Conservation (phyloP, 169 alveolate genomes). For the Plasmodium adleri region DNA sequence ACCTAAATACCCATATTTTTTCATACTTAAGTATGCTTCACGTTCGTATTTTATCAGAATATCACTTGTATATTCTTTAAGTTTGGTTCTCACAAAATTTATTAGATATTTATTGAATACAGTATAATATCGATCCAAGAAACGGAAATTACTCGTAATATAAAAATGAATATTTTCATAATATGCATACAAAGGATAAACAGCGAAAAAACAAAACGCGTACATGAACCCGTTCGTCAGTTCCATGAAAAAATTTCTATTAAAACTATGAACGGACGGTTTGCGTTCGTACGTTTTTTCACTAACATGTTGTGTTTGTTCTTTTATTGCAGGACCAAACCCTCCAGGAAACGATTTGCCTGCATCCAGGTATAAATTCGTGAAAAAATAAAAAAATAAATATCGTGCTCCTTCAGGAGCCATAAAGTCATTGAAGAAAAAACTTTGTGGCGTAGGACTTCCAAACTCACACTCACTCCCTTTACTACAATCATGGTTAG, state of each 20-base stretch:
- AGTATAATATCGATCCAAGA: slow-evolving; percentile 6
- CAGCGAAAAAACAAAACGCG: too few species aligned
- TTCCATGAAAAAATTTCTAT: background rate
- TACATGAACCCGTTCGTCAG: too few species aligned
- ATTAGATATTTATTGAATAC: background rate
- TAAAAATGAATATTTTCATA: too few species aligned
- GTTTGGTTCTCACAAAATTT: background rate
- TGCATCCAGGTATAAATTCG: too few species aligned
- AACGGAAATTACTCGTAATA: slow-evolving; percentile 18
- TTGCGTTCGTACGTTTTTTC: background rate
- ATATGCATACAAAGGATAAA: too few species aligned
- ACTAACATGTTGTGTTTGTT: background rate
- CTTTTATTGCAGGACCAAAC: background rate
- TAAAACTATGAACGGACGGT: background rate
- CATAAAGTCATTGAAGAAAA: too few species aligned
- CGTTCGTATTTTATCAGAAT: background rate
- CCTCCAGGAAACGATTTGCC: background rate
- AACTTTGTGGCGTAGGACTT: too few species aligned
- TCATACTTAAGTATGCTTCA: background rate
- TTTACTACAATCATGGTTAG: too few species aligned
- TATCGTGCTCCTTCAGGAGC: too few species aligned
- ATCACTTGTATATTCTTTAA: slow-evolving; percentile 15
- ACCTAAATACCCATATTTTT: background rate
- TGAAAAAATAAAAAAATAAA: too few species aligned
- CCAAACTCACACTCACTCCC: too few species aligned